phyloP scores from a whole-genome alignment of 305 asterid genomes.

The Ilex paraguariensis region DNA sequence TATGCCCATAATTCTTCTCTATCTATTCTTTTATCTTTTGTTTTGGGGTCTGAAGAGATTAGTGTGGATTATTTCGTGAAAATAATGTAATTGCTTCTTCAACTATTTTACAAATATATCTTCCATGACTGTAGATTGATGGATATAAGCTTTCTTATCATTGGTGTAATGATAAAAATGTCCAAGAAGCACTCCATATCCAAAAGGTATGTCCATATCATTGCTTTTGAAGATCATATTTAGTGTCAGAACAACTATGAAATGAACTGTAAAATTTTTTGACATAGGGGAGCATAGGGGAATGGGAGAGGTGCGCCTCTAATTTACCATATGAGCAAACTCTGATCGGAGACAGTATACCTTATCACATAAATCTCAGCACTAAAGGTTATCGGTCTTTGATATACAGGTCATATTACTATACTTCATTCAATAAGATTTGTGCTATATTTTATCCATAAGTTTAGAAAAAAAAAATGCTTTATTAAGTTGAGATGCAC shows the following conservation, averaged over 20 bases:
- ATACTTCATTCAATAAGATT: too few species aligned
- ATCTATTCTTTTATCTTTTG: too few species aligned
- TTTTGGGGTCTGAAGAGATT: too few species aligned
- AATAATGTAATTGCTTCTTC: too few species aligned
- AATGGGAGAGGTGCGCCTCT: constrained; percentile 8
- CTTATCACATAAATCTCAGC: constrained; percentile 14
- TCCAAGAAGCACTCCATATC: constrained; percentile 14
- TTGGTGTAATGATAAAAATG: constrained; percentile 13
- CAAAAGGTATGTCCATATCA: constrained; percentile 3
- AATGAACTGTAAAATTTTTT: too few species aligned
- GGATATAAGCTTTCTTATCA: constrained; percentile 6
- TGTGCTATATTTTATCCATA: too few species aligned
- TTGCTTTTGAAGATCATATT: neutral
- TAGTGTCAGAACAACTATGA: too few species aligned
- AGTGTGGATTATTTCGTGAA: too few species aligned
- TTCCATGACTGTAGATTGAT: constrained; percentile 1
- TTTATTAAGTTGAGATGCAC: too few species aligned
- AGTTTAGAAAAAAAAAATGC: too few species aligned
- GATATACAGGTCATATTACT: constrained; percentile 10
- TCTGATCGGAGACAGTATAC: neutral
- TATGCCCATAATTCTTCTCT: too few species aligned
- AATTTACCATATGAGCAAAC: neutral
- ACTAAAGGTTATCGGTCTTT: constrained; percentile 15
- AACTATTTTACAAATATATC: too few species aligned
- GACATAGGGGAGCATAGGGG: constrained; percentile 9